Percentiles rank a stretch among this genome's conserved stretches.
phyloP scores from a whole-genome alignment of 768 basidiomycete species.

The Pholiota conissans region DNA sequence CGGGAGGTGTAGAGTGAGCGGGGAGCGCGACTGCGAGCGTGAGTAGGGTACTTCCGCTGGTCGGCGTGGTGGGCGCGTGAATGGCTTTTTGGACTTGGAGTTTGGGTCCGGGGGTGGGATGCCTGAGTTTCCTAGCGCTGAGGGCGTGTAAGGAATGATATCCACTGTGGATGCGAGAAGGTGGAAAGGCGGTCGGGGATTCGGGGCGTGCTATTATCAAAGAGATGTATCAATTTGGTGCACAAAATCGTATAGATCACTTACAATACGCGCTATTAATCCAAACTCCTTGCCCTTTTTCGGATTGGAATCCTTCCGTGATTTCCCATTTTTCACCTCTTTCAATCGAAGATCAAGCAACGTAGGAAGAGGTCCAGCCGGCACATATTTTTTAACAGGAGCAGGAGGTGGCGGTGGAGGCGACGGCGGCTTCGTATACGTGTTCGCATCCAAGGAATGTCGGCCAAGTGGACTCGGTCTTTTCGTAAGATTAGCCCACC shows the following conservation, averaged over 20 bases:
- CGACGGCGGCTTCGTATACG: background rate
- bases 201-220: conserved; percentile 33
- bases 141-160: conserved; percentile 20
- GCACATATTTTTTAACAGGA: background rate
- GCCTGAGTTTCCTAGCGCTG: background rate
- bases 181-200: conserved; percentile 35
- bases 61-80: background rate
- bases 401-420: background rate
- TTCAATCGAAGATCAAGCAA: conserved; percentile 32
- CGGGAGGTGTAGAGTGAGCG: conserved; percentile 36
- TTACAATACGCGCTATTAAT: conserved; percentile 38
- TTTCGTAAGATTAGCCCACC: background rate
- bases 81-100: background rate
- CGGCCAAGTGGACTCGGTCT: background rate
- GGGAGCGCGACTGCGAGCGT: conserved; percentile 13
- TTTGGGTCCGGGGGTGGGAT: conserved; percentile 1
- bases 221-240: background rate
- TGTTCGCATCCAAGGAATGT: background rate
- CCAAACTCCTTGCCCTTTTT: conserved; percentile 25
- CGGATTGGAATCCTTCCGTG: background rate
- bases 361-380: conserved; percentile 17
- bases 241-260: conserved; percentile 14
- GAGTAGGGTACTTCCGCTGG: background rate
- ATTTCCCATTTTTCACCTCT: conserved; percentile 14
- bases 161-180: conserved; percentile 28